Percentiles rank a stretch among this genome's conserved stretches.
These are phyloP conservation scores for Aeschynomene evenia DNA, from an alignment of 306 rosid genomes.

Conservation along the genomic window DNA sequence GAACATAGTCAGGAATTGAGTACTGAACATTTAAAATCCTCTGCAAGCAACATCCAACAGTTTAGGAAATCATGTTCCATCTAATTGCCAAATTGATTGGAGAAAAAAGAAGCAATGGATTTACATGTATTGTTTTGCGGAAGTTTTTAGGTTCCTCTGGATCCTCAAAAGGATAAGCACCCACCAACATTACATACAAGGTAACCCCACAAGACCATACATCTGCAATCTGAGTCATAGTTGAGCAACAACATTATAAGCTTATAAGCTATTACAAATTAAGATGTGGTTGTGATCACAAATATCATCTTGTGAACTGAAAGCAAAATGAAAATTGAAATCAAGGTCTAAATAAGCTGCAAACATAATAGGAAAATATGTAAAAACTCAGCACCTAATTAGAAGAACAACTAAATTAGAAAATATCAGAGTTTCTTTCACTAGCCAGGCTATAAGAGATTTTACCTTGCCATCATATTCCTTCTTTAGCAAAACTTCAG, in stretches of 20 bases:
- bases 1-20: constrained; percentile 93
- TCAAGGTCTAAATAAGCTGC: not conserved
- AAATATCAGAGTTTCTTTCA: not conserved
- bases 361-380: not conserved
- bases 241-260: constrained; percentile 14
- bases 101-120: not conserved
- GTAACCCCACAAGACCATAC: constrained; percentile 99
- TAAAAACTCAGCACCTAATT: not conserved
- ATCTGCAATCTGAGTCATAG: constrained; percentile 75
- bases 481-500: constrained; percentile 93
- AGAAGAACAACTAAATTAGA: not conserved
- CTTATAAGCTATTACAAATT: too few species aligned
- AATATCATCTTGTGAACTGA: not conserved
- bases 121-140: constrained; percentile 91
- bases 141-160: constrained; percentile 95
- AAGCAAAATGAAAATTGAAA: not conserved
- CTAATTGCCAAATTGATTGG: not conserved
- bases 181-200: constrained; percentile 95
- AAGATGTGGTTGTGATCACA: not conserved
- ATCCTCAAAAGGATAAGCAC: constrained; percentile 97
- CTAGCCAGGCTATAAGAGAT: not conserved
- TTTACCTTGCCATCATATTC: constrained; percentile 99
- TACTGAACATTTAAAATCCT: constrained; percentile 91
- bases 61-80: constrained; percentile 26
- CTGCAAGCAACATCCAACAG: constrained; percentile 49